Conservation (phyloP, 2,329 filamentous ascomycete species). For the Diaporthe batatas region DNA sequence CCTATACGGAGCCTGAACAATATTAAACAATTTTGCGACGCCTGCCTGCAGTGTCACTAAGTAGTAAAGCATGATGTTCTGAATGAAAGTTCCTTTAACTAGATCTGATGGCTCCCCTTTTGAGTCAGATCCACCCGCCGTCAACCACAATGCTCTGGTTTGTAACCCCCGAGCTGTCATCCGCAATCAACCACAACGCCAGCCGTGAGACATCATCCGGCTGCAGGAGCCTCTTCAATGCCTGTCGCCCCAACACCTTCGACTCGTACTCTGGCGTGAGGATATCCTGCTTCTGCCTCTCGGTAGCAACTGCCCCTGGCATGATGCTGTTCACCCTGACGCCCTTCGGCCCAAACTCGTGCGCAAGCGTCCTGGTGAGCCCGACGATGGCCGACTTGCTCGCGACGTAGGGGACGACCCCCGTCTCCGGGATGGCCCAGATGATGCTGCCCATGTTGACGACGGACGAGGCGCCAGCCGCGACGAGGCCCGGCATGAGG, state of each 20-base stretch:
- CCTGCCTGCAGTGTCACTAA: too few relatives aligned
- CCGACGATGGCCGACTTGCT: not conserved
- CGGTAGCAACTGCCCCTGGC: not conserved
- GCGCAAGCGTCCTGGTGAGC: not conserved
- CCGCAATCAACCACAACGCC: not conserved
- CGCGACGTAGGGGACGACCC: not conserved
- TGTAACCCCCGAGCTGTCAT: not conserved
- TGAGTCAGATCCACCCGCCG: not conserved
- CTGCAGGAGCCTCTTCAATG: not conserved
- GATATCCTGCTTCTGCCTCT: not conserved
- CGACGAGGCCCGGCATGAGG: not conserved
- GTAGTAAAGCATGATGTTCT: too few relatives aligned
- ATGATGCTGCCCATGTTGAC: not conserved
- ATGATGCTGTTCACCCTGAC: not conserved
- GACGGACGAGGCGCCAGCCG: not conserved
- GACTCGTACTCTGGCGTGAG: not conserved
- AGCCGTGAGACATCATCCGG: not conserved
- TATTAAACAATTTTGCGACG: too few relatives aligned
- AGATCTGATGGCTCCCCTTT: not conserved
- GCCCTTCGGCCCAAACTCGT: not conserved
- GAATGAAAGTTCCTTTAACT: not conserved
- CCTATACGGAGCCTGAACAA: too few relatives aligned
- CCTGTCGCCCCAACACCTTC: not conserved
- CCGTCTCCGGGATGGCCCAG: not conserved
- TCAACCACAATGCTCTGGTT: not conserved